Conservation (phyloP, 495 filamentous ascomycete species). For the Penicillium longicatenatum region DNA sequence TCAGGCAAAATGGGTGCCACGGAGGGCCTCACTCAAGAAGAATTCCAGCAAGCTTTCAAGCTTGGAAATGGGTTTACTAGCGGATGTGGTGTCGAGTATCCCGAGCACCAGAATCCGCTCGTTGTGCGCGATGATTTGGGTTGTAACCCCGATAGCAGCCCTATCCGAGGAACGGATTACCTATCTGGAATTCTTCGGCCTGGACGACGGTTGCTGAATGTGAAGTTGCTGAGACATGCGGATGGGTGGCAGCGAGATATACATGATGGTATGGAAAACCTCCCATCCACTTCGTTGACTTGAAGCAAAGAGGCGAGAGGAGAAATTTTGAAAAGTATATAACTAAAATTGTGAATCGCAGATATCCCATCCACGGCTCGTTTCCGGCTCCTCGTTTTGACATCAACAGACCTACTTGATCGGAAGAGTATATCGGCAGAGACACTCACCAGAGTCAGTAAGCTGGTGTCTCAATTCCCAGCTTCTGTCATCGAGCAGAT, state of each 20-base stretch:
- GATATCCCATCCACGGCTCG: constrained; percentile 47
- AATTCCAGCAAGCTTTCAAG: constrained; percentile 54
- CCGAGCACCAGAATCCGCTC: constrained; percentile 30
- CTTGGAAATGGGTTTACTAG: constrained; percentile 49
- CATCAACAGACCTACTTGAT: constrained; percentile 37
- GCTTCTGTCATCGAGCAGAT: constrained; percentile 58
- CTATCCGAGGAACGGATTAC: constrained; percentile 44
- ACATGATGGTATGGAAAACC: constrained; percentile 46
- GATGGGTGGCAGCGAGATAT: constrained; percentile 47
- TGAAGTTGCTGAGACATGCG: constrained; percentile 43
- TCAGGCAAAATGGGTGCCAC: constrained; percentile 46
- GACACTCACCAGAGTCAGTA: constrained; percentile 23
- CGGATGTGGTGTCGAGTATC: constrained; percentile 50
- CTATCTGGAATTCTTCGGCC: constrained; percentile 42
- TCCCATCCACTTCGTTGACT: neutral
- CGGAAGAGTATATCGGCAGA: constrained; percentile 29
- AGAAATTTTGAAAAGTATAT: neutral
- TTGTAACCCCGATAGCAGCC: constrained; percentile 25
- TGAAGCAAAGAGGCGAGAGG: no score
- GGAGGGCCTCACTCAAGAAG: constrained; percentile 48
- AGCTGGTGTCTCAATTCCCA: constrained; percentile 35
- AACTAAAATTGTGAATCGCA: constrained; percentile 8
- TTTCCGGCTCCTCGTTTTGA: constrained; percentile 48
- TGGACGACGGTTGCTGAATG: constrained; percentile 36
- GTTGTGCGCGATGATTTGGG: constrained; percentile 19